Evolutionary conservation across 169 alveolate genomes (phyloP), one percentile per base, ranked within the genome.

Genomic region (Eimeria tenella): DNA sequence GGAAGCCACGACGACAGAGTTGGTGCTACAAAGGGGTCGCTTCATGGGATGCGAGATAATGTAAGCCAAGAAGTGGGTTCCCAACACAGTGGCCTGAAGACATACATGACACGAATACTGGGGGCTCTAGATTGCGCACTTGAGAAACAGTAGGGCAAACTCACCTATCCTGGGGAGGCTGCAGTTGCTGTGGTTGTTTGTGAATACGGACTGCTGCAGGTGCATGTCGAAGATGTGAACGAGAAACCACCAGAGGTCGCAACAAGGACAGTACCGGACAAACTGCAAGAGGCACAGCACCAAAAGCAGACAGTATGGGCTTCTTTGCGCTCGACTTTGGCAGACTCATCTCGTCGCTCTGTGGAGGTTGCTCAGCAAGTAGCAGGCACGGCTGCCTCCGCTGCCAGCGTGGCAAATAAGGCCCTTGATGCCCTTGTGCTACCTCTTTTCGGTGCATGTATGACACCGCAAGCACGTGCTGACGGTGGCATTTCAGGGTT

Each of bases 361-460:
- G 77, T 60, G 23, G 77, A 60, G 23, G 91, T 31, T 52, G 91
- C 60, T 31, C 91, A 83, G 79, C 77, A 58, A 9, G 91, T 77
- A 31, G 91, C 91, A 17, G 50, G 65, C n/a, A 49, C 91, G 4
- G 91, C 79, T 17, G 56, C 25, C 10, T 60, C 91, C 60, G 77
- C 79, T 5, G 91, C 68, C 15, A 77, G 74, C 25, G 91, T 62
- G 8, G 77, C 77, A 15, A 58, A n/a, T 62, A 83, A 23, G 74
- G 70, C 65, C 4, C 15, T 79, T 4, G 88, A 79, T 79, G 88
- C 53, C 23, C 13, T 79, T 0, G 73, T 79, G 6, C 49, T 62
- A 10, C 91, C 91, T 58, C 77, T 83, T 19, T 42, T 83, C 17
- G 91, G 91, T 52, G 50, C 62, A 3, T 83, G 91, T 63, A 62